Base-by-base conservation (phyloP, 495 filamentous ascomycete genomes). In the Xylaria cubensis region DNA sequence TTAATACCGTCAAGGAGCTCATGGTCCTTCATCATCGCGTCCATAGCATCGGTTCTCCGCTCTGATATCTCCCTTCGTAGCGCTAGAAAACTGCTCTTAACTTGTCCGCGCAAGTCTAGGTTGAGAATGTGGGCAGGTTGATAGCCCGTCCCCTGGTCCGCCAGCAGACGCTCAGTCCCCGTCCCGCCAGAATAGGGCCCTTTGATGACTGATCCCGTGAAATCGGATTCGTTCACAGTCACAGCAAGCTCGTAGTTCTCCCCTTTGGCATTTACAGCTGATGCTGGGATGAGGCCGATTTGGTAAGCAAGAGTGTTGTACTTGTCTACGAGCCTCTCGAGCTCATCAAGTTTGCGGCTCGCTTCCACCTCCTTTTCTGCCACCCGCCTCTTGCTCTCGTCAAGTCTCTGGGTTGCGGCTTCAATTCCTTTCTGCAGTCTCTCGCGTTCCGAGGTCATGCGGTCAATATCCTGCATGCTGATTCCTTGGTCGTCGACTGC, bases 301-400 rank as follows among this genome's bases (percentile, higher is more conserved):
- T 97, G 92, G 79, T 98, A 98, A 21, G 93, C 96, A 2, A 97
- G 85, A 4, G 92, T 93, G 82, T 98, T 98, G 88, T 97, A 98
- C 64, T 88, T 87, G 75, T 97, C 92, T 13, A 97, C 90, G 53
- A 91, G 86, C 51, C 92, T 89, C 78, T 98, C 95, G 17, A 98
- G 87, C 70, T 95, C 94, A 74, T 98, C 95, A 2, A 99, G 89
- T 73, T 92, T 93, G 59, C 85, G 86, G 76, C 90, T 92, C 0
- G 95, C 92, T 75, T 97, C 94, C 17, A 87, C 79, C 80, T 98
- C 96, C 72, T 93, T 94, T 72, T 97, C 93, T 72, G 90, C 87
- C 2, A 94, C 91, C 67, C 91, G 92, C 55, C 88, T 88, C 79
- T 97, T 95, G 15, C 90, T 87, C 72, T 98, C 96, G 70, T 95